Conservation (phyloP, 2,329 filamentous ascomycete genomes). For the Exophiala phaeomuriformis region DNA sequence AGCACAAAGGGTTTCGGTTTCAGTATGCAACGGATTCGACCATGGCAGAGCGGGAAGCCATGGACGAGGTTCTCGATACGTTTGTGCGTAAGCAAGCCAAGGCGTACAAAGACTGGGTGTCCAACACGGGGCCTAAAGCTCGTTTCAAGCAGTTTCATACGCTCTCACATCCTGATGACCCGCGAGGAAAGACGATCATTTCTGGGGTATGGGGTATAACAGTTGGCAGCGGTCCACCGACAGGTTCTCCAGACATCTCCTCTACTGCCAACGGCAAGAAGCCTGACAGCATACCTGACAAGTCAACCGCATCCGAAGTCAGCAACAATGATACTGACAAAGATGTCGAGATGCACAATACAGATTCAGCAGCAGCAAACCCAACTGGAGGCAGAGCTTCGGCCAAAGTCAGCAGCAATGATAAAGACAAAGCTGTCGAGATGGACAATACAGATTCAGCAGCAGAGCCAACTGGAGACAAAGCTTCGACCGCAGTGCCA, state of each 20-base stretch:
- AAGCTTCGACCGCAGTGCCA: no score
- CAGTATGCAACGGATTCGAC: conserved; percentile 19
- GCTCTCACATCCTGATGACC: conserved; percentile 11
- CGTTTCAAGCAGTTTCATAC: conserved; percentile 17
- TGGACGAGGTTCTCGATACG: conserved; percentile 10
- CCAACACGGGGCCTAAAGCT: background rate
- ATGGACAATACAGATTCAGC: no score
- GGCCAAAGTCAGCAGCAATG: no score
- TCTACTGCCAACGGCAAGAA: conserved; percentile 11
- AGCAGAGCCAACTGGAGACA: no score
- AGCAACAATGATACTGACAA: no score
- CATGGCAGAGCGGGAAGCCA: conserved; percentile 16
- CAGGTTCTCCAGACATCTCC: conserved; percentile 19
- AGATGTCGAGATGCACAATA: no score
- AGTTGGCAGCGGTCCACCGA: conserved; percentile 5
- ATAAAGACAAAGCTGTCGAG: no score
- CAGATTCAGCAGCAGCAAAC: no score
- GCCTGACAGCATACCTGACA: background rate
- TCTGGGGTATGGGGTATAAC: conserved; percentile 23
- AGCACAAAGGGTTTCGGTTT: conserved; percentile 21
- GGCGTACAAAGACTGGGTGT: background rate
- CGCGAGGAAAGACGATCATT: conserved; percentile 7
- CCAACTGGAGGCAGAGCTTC: no score
- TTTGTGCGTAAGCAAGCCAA: conserved; percentile 11
- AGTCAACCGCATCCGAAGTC: no score